Percentiles rank a stretch among this genome's conserved stretches.
Conservation (phyloP, 2,329 filamentous ascomycete genomes). For the Helotiales sp. region DNA sequence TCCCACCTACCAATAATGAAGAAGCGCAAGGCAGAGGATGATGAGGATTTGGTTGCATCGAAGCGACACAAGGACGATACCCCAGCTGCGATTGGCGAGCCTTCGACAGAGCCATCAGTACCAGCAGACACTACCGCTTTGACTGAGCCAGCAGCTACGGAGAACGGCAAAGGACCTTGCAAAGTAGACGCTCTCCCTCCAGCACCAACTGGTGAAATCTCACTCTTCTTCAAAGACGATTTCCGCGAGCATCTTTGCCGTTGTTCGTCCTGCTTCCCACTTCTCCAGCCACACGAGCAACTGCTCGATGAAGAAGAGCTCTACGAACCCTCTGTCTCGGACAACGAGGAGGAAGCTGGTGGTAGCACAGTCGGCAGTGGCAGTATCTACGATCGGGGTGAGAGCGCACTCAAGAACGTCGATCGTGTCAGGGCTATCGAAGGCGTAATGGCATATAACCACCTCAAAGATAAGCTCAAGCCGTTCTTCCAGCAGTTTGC, state of each 20-base stretch:
- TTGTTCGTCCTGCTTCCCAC: slow-evolving; percentile 79
- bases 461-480: slow-evolving; percentile 94
- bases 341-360: slow-evolving; percentile 58
- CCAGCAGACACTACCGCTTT: slow-evolving; percentile 18
- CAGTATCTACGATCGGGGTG: slow-evolving; percentile 86
- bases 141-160: slow-evolving; percentile 28
- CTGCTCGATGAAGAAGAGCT: slow-evolving; percentile 93
- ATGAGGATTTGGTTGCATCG: slow-evolving; percentile 42
- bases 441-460: slow-evolving; percentile 97
- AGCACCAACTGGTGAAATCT: slow-evolving; percentile 65
- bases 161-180: slow-evolving; percentile 48
- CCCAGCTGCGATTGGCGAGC: background rate
- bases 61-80: slow-evolving; percentile 56
- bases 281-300: slow-evolving; percentile 73
- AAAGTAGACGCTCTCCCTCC: slow-evolving; percentile 65
- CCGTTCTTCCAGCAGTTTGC: slow-evolving; percentile 93
- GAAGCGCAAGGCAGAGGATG: slow-evolving; percentile 70
- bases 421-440: slow-evolving; percentile 94
- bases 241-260: slow-evolving; percentile 86
- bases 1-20: slow-evolving; percentile 46
- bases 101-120: background rate
- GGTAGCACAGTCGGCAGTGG: slow-evolving; percentile 72
- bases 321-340: slow-evolving; percentile 89
- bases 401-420: slow-evolving; percentile 88
- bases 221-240: slow-evolving; percentile 78